phyloP scores from a whole-genome alignment of 768 basidiomycete genomes.

The Sporobolomyces roseus region DNA sequence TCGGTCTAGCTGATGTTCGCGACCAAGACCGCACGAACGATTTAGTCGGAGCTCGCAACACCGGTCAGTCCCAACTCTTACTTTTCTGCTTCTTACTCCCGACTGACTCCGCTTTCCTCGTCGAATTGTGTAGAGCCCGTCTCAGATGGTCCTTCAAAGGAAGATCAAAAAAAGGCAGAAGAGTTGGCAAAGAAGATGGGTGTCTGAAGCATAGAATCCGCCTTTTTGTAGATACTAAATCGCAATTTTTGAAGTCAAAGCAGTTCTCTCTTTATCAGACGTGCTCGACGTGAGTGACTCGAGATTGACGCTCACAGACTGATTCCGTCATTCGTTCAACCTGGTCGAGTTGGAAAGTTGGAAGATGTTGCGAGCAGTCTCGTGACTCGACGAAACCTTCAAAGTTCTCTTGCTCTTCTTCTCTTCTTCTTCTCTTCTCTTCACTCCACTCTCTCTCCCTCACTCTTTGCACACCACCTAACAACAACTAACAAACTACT shows the following conservation, averaged over 20 bases:
- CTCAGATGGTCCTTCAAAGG: slow-evolving; percentile 2
- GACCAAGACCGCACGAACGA: slow-evolving; percentile 11
- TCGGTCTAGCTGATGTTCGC: background rate
- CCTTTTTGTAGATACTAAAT: background rate
- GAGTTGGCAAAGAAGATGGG: slow-evolving; percentile 4
- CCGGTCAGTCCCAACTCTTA: background rate
- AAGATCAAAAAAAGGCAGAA: slow-evolving; percentile 4
- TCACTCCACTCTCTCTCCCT: background rate
- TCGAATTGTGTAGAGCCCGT: background rate
- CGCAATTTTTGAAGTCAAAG: background rate
- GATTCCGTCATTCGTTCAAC: no score
- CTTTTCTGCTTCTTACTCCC: background rate
- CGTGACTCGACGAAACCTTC: no score
- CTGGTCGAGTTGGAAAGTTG: background rate
- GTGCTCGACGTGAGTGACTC: background rate
- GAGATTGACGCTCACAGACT: no score
- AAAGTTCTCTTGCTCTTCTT: background rate
- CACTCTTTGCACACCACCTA: background rate
- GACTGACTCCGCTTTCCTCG: background rate
- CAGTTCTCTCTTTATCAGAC: background rate
- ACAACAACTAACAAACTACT: background rate
- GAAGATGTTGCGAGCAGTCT: background rate
- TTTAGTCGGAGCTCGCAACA: background rate
- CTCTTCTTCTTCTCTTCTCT: background rate
- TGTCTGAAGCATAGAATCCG: background rate